phyloP scores from a whole-genome alignment of 176 grass and related monocot genomes.

The Bonia amplexicaulis region DNA sequence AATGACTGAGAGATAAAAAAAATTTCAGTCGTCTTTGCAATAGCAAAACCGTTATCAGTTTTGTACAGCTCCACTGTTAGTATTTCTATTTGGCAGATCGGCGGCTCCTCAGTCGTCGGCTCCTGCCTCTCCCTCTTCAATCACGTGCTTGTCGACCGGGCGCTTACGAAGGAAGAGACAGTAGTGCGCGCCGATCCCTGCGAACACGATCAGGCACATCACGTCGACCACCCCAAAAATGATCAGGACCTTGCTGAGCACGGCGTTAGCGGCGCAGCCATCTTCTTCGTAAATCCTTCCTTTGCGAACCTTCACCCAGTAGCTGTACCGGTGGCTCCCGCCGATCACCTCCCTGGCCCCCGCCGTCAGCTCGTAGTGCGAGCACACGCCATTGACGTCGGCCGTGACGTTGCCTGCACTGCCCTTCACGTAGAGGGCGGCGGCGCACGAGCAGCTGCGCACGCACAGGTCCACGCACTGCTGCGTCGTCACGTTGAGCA shows the following conservation, averaged over 20 bases:
- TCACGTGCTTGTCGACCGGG: neutral
- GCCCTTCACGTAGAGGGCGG: slow-evolving; percentile 23
- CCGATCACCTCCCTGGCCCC: slow-evolving; percentile 25
- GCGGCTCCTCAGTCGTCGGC: neutral
- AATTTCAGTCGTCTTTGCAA: no score
- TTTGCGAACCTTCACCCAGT: slow-evolving; percentile 22
- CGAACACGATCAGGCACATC: neutral
- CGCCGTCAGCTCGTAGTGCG: slow-evolving; percentile 23
- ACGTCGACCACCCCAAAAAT: slow-evolving; percentile 30
- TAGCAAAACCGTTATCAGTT: no score
- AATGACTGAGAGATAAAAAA: no score
- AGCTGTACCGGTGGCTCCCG: neutral
- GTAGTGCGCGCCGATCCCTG: neutral
- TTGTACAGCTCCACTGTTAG: neutral
- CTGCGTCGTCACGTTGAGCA: slow-evolving; percentile 5
- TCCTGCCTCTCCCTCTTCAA: neutral
- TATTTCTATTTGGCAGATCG: neutral
- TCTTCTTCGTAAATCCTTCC: neutral
- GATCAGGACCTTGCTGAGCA: slow-evolving; percentile 19
- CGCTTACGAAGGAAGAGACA: neutral
- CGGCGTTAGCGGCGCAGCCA: neutral
- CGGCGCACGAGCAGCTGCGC: slow-evolving; percentile 17
- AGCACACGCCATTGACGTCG: slow-evolving; percentile 5
- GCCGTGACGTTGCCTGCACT: neutral
- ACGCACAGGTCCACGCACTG: slow-evolving; percentile 32